Percentiles rank a stretch among this genome's conserved stretches.
Conservation (phyloP, 2,329 filamentous ascomycete species). For the Aureobasidium namibiae region DNA sequence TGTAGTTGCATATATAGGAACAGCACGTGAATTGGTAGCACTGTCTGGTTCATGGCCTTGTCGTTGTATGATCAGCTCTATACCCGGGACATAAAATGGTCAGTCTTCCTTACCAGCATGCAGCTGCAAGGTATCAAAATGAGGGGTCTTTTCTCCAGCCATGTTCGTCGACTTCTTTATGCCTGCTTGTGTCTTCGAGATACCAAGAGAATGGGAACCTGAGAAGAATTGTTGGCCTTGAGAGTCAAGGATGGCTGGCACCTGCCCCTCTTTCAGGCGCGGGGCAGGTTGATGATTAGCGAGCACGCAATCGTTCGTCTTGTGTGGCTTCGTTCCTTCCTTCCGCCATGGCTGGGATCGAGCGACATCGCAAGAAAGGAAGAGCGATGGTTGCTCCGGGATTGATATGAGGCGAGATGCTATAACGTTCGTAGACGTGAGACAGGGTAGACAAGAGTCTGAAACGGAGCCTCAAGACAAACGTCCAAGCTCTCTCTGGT, state of each 20-base stretch:
- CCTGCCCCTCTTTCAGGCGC: background rate
- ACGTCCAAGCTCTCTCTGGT: too few relatives aligned
- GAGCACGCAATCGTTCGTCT: background rate
- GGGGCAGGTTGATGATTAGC: background rate
- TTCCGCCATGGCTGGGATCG: background rate
- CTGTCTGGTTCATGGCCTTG: constrained; percentile 62
- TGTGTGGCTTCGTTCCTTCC: background rate
- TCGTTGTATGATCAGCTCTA: background rate
- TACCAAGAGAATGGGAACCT: background rate
- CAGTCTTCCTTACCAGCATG: constrained; percentile 34
- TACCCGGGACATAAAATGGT: background rate
- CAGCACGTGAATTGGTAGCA: constrained; percentile 76
- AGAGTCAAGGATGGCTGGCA: background rate
- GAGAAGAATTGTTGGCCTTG: background rate
- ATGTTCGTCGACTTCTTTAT: background rate
- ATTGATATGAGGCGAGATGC: background rate
- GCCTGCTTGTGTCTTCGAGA: background rate
- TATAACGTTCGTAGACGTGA: background rate
- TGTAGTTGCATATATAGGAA: constrained; percentile 91
- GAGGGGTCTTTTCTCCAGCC: constrained; percentile 20
- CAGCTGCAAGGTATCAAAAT: constrained; percentile 44
- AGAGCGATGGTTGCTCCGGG: background rate
- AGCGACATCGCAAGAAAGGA: background rate
- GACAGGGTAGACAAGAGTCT: background rate
- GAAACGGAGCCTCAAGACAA: too few relatives aligned